phyloP scores from a whole-genome alignment of 2,329 filamentous ascomycete genomes.

The Lachnellula suecica region DNA sequence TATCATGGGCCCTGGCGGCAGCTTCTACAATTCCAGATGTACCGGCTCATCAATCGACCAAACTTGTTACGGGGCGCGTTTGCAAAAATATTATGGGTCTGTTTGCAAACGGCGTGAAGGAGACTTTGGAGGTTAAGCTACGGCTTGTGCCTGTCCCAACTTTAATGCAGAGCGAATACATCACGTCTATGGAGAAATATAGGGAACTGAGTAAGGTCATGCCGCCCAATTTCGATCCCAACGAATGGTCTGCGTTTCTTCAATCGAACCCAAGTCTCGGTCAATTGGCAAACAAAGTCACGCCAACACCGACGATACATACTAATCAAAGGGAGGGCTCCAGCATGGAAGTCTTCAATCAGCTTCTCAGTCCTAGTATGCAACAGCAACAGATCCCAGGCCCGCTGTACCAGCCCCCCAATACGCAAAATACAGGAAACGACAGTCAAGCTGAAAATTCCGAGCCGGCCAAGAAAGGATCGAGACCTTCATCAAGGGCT shows the following conservation, averaged over 20 bases:
- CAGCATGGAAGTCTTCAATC: constrained; percentile 40
- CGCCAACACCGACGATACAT: constrained; percentile 9
- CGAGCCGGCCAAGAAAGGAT: constrained; percentile 21
- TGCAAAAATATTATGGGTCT: constrained; percentile 82
- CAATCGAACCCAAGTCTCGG: constrained; percentile 63
- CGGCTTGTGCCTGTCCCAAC: constrained; percentile 74
- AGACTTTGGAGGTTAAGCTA: constrained; percentile 91
- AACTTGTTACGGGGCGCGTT: constrained; percentile 83
- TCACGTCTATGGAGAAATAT: constrained; percentile 60
- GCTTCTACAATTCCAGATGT: constrained; percentile 54
- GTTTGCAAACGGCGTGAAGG: constrained; percentile 78
- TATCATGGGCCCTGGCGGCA: constrained; percentile 74
- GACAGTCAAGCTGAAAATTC: constrained; percentile 12
- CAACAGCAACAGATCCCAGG: constrained; percentile 22
- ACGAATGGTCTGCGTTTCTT: constrained; percentile 77
- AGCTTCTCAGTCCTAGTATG: constrained; percentile 30
- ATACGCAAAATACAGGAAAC: constrained; percentile 14
- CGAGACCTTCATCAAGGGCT: constrained; percentile 29
- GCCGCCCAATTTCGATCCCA: constrained; percentile 63
- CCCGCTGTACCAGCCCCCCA: constrained; percentile 15
- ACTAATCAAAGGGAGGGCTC: constrained; percentile 25
- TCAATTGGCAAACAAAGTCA: constrained; percentile 32
- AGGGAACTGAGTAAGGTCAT: constrained; percentile 56
- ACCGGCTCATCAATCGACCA: constrained; percentile 59
- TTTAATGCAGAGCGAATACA: constrained; percentile 56